A percentile compares a stretch with the other conserved stretches of the same genome.
Conservation (phyloP, 306 rosid genomes). For the Fragaria ananassa region DNA sequence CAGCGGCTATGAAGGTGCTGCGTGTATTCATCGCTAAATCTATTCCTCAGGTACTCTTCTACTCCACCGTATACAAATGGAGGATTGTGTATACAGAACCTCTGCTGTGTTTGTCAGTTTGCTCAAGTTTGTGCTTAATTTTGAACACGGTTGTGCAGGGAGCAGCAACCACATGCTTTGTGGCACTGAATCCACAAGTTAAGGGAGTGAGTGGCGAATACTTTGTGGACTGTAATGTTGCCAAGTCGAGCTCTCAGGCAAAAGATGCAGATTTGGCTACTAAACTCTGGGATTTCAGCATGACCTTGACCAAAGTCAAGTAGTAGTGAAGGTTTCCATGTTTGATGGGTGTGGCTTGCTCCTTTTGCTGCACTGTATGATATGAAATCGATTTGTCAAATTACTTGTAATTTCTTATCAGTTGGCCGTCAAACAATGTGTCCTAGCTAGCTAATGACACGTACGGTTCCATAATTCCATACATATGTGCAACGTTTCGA, state of each 20-base stretch:
- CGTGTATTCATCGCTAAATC: conserved; percentile 53
- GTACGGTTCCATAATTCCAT: background rate
- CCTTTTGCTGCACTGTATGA: background rate
- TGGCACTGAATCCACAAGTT: conserved; percentile 48
- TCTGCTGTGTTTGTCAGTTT: background rate
- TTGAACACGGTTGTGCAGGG: conserved; percentile 35
- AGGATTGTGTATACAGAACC: background rate
- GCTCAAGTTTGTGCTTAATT: background rate
- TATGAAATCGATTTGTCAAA: background rate
- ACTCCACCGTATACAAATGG: background rate
- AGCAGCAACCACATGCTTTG: conserved; percentile 66
- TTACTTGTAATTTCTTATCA: background rate
- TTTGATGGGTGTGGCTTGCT: background rate
- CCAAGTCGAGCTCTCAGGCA: conserved; percentile 27
- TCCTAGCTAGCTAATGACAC: background rate
- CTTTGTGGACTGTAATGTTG: conserved; percentile 29
- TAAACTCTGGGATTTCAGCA: conserved; percentile 33
- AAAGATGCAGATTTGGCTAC: conserved; percentile 22
- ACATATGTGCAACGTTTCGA: background rate
- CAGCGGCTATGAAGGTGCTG: conserved; percentile 46
- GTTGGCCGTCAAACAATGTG: background rate
- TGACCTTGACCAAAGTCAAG: conserved; percentile 24
- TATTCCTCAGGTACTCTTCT: conserved; percentile 47
- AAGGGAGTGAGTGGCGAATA: conserved; percentile 10
- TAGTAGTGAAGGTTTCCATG: background rate